Base-by-base conservation (phyloP, 2,329 filamentous ascomycete genomes). In the Cercospora sesami region DNA sequence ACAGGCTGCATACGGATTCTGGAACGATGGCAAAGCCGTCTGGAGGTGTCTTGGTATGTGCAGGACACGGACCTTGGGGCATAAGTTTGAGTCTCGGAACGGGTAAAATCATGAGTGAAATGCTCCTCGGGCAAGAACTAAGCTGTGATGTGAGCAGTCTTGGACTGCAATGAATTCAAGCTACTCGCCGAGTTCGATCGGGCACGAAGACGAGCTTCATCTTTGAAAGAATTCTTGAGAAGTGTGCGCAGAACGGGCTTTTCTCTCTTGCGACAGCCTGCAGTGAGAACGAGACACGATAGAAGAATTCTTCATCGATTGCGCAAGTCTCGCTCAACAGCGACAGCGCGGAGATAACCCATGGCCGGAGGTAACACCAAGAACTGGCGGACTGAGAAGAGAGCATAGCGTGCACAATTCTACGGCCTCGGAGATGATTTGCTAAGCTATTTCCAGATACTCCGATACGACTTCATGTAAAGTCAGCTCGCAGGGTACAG, bases 21-120 rank as follows among this genome's bases (percentile, higher is more conserved):
- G 88, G 87, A 1, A 75, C 73, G 12, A 79, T 81, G 0, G 75
- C 85, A 6, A 79, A 74, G 67, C 87, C 83, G 0, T 81, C 82
- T 0, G 88, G 89, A 1, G 90, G 91, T 4, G 88, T 94, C 0
- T 94, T 87, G 75, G 77, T 98, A 66, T 95, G 94, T 0, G 86
- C 92, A 0, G 95, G 95, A 0, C 95, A 99, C 82, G 97, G 93
- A 1, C 98, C 94, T 81, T 99, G 95, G 95, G 94, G 95, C 0
- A 97, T 98, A n/a, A 94, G 97, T 81, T 98, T 98, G 81, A 92
- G 89, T 0, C 93, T 94, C 1, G 95, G 86, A 1, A 98, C 94
- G 28, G 82, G 81, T 1, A 82, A 80, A 70, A 68, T 81, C 70
- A 75, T 84, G 65, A 93, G 42, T 88, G 90, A 93, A 79, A 83